Conservation (phyloP, 1,284 basidiomycete species). For the Testicularia cyperi region DNA sequence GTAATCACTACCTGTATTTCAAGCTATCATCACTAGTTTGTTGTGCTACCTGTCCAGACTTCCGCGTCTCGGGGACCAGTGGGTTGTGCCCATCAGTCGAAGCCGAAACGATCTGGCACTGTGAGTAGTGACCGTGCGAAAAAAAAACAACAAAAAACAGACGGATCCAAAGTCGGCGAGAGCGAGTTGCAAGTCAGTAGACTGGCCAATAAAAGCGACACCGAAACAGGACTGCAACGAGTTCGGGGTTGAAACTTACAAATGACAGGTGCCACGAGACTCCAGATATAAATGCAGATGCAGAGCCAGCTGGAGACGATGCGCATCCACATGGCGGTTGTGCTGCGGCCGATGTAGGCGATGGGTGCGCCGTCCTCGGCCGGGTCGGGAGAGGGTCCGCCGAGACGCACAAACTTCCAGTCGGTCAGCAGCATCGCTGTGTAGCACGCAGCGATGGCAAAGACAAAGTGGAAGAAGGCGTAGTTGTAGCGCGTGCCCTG, state of each 20-base stretch:
- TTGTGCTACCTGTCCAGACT: too few relatives aligned
- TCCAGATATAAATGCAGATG: constrained; percentile 49
- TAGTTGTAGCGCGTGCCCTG: constrained; percentile 98
- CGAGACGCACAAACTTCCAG: constrained; percentile 66
- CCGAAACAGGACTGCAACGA: too few relatives aligned
- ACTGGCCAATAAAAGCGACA: too few relatives aligned
- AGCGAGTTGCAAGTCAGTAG: constrained; percentile 7
- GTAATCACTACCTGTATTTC: too few relatives aligned
- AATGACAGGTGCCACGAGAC: constrained; percentile 76
- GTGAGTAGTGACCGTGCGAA: neutral
- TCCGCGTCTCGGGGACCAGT: too few relatives aligned
- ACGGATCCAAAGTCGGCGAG: too few relatives aligned
- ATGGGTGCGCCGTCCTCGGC: constrained; percentile 68
- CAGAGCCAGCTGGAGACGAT: constrained; percentile 77
- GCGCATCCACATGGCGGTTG: constrained; percentile 99
- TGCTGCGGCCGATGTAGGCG: constrained; percentile 91
- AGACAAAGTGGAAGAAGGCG: constrained; percentile 97
- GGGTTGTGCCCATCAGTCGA: too few relatives aligned
- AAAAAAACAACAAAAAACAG: constrained; percentile 1
- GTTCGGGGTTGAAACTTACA: constrained; percentile 68
- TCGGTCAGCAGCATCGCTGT: constrained; percentile 97
- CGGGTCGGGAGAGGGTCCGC: constrained; percentile 39
- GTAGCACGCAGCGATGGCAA: constrained; percentile 94
- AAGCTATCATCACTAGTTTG: too few relatives aligned
- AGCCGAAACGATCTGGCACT: constrained; percentile 53